Percentiles rank a stretch among this genome's conserved stretches.
phyloP scores from a whole-genome alignment of 225 moss, liverwort and hornwort species.

The Straminergon stramineum region DNA sequence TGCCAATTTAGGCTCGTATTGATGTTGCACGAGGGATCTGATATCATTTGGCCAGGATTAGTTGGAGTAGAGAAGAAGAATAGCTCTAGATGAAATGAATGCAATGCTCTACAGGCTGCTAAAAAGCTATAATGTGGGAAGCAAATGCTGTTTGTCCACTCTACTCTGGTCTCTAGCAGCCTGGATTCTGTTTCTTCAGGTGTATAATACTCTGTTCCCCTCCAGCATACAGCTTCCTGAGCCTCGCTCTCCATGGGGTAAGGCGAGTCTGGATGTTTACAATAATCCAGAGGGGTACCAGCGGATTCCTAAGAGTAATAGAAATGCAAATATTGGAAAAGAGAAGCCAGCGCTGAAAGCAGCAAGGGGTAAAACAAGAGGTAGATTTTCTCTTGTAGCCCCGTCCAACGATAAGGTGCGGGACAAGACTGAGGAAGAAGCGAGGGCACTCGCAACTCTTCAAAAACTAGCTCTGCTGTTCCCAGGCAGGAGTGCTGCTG shows the following conservation, averaged over 20 bases:
- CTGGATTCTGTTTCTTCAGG: slow-evolving; percentile 49
- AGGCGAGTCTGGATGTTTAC: slow-evolving; percentile 4
- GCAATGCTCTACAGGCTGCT: slow-evolving; percentile 43
- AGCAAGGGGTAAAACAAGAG: background rate
- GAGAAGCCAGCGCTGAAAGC: slow-evolving; percentile 1
- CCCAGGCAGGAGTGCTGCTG: slow-evolving; percentile 46
- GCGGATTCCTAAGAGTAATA: slow-evolving; percentile 6
- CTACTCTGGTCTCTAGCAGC: slow-evolving; percentile 50
- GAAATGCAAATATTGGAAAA: background rate
- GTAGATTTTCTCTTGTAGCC: background rate
- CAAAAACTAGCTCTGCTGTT: slow-evolving; percentile 69
- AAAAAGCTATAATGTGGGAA: slow-evolving; percentile 30
- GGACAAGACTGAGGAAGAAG: slow-evolving; percentile 40
- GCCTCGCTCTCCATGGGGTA: slow-evolving; percentile 25
- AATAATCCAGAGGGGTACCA: slow-evolving; percentile 5
- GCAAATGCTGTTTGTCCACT: slow-evolving; percentile 41
- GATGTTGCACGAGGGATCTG: slow-evolving; percentile 18
- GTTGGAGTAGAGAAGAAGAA: background rate
- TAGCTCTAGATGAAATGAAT: slow-evolving; percentile 33
- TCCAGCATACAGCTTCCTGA: slow-evolving; percentile 35
- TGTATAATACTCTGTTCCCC: slow-evolving; percentile 33
- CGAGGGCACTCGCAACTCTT: slow-evolving; percentile 23
- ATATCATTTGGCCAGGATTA: slow-evolving; percentile 6
- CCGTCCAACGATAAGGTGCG: slow-evolving; percentile 11
- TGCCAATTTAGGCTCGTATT: background rate